Percentiles rank a stretch among this genome's conserved stretches.
phyloP scores from a whole-genome alignment of 1,284 basidiomycete genomes.

The Athelia psychrophila region DNA sequence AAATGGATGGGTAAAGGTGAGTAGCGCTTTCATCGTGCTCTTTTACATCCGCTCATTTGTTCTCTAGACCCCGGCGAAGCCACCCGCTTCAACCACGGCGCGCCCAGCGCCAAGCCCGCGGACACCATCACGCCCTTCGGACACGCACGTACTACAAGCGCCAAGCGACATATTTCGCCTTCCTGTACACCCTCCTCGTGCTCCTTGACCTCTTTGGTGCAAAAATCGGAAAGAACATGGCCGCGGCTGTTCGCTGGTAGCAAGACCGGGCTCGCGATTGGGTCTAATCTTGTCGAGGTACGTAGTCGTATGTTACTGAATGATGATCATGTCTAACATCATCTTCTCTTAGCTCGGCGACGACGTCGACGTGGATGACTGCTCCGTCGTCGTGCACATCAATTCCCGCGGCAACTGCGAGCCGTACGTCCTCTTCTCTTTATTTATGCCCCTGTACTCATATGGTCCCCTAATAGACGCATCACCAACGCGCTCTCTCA shows the following conservation, averaged over 20 bases:
- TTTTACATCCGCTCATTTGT: neutral
- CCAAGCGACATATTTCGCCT: conserved; percentile 39
- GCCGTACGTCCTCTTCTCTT: too few relatives aligned
- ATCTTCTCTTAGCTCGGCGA: conserved; percentile 29
- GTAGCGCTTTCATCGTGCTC: conserved; percentile 2
- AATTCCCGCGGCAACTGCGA: conserved; percentile 42
- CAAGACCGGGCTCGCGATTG: conserved; percentile 38
- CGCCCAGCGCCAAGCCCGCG: conserved; percentile 13
- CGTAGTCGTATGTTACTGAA: conserved; percentile 1
- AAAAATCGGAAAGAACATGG: conserved; percentile 38
- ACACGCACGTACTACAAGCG: conserved; percentile 43
- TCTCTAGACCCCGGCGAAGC: conserved; percentile 30
- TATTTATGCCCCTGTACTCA: too few relatives aligned
- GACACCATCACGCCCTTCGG: conserved; percentile 44
- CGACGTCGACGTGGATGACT: conserved; percentile 38
- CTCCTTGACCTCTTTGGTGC: conserved; percentile 36
- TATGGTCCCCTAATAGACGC: too few relatives aligned
- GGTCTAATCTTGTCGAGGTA: conserved; percentile 40
- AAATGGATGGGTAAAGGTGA: conserved; percentile 26
- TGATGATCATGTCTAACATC: neutral
- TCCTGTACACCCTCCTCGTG: conserved; percentile 37
- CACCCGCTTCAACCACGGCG: conserved; percentile 31
- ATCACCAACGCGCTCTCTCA: too few relatives aligned
- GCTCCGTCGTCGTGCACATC: conserved; percentile 44
- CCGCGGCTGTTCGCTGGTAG: conserved; percentile 38